These are phyloP conservation scores for Zea luxurians DNA, from an alignment of 176 grass and related monocot genomes.

Conservation along the genomic window DNA sequence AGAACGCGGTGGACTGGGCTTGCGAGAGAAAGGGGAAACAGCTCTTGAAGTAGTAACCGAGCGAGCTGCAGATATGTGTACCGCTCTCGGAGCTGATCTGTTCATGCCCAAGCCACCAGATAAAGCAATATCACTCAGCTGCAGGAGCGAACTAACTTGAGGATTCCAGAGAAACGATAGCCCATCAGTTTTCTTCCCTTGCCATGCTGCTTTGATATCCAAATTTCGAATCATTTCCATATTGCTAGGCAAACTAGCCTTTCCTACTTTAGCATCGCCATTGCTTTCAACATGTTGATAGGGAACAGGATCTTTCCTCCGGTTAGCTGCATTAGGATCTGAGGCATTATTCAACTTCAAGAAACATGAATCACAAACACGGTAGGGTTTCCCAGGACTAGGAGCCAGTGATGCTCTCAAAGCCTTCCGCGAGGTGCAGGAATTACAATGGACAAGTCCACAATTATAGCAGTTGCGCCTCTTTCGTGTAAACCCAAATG, in stretches of 20 bases:
- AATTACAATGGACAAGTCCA: constrained; percentile 83
- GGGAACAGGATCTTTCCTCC: constrained; percentile 52
- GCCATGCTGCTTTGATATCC: constrained; percentile 61
- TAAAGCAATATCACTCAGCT: constrained; percentile 77
- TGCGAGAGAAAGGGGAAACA: constrained; percentile 93
- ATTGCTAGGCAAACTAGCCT: constrained; percentile 56
- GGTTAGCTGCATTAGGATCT: constrained; percentile 50
- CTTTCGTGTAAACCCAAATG: constrained; percentile 96
- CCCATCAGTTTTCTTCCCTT: constrained; percentile 53
- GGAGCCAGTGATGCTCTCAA: constrained; percentile 76
- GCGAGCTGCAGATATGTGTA: constrained; percentile 44
- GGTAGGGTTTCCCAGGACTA: constrained; percentile 79
- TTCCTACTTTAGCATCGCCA: constrained; percentile 48
- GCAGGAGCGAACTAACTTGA: constrained; percentile 71
- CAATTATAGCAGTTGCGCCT: constrained; percentile 91
- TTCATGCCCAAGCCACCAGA: constrained; percentile 54
- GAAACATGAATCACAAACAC: constrained; percentile 94
- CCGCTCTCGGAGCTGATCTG: constrained; percentile 56
- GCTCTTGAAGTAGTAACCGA: constrained; percentile 77
- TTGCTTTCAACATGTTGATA: constrained; percentile 55
- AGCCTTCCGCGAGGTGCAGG: constrained; percentile 75
- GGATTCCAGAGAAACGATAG: constrained; percentile 60
- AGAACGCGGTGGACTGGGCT: constrained; percentile 75
- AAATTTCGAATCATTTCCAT: constrained; percentile 78
- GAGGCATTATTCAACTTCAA: constrained; percentile 66